A percentile compares a stretch with the other conserved stretches of the same genome.
Evolutionary conservation across 2,329 filamentous ascomycete genomes (phyloP).

Genomic region (Penicillium psychrosexuale): DNA sequence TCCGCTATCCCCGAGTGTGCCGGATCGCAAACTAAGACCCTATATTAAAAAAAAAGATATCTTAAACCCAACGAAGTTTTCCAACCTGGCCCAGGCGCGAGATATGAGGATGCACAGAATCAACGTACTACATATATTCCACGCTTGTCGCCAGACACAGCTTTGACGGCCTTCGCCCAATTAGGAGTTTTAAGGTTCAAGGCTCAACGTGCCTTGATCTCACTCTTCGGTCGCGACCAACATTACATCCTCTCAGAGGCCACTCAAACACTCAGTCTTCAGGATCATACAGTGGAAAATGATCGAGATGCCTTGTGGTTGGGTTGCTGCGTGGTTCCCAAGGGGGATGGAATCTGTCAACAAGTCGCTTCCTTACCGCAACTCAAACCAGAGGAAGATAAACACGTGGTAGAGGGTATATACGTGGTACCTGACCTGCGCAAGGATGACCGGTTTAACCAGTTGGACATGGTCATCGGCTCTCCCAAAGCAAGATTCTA

Average conservation of each 20-base stretch:
- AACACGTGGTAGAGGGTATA: not conserved
- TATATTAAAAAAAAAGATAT: not conserved
- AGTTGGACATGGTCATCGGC: constrained; percentile 24
- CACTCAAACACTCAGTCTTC: constrained; percentile 26
- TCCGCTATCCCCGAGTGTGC: not conserved
- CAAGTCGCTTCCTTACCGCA: constrained; percentile 12
- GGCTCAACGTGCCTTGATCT: constrained; percentile 46
- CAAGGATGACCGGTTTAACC: constrained; percentile 30
- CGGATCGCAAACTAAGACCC: not conserved
- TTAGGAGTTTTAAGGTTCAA: constrained; percentile 46
- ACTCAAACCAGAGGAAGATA: not conserved
- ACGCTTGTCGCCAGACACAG: not conserved
- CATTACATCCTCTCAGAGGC: constrained; percentile 54
- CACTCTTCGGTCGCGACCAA: constrained; percentile 48
- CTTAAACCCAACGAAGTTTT: not conserved
- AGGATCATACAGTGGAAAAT: not conserved
- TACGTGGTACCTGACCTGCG: constrained; percentile 32
- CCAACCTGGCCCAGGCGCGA: not conserved
- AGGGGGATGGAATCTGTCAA: constrained; percentile 23
- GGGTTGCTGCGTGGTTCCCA: constrained; percentile 27
- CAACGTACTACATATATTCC: constrained; percentile 14
- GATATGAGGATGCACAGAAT: not conserved
- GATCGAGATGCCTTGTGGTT: constrained; percentile 26
- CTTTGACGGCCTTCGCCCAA: constrained; percentile 51
- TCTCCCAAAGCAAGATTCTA: constrained; percentile 45